A percentile compares a stretch with the other conserved stretches of the same genome.
Conservation (phyloP, 2,329 filamentous ascomycete genomes). For the Ophiosphaerella korrae region DNA sequence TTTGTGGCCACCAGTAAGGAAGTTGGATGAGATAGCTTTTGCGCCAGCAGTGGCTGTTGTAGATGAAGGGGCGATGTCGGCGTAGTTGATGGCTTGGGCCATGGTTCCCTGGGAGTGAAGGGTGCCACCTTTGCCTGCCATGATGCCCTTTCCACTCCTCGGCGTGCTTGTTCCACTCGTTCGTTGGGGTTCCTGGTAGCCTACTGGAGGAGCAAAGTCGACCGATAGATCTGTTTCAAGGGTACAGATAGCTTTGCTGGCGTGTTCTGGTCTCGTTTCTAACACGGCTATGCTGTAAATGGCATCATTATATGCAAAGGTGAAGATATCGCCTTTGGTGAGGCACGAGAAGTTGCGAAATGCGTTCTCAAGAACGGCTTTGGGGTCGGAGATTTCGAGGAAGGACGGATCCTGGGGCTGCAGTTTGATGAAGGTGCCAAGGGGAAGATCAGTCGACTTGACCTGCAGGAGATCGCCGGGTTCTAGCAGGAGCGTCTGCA, state of each 20-base stretch:
- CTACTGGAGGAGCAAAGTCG: slow-evolving; percentile 91
- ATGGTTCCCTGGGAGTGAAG: slow-evolving; percentile 88
- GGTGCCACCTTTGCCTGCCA: slow-evolving; percentile 71
- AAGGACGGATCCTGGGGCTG: slow-evolving; percentile 93
- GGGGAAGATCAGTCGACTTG: slow-evolving; percentile 89
- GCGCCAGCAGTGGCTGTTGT: slow-evolving; percentile 67
- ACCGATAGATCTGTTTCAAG: slow-evolving; percentile 96
- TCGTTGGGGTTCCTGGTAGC: slow-evolving; percentile 86
- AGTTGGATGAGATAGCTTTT: slow-evolving; percentile 73
- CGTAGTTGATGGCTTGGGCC: slow-evolving; percentile 98
- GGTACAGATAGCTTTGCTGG: slow-evolving; percentile 85
- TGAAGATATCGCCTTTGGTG: slow-evolving; percentile 92
- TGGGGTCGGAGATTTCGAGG: slow-evolving; percentile 95
- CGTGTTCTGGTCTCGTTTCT: slow-evolving; percentile 86
- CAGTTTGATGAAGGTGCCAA: slow-evolving; percentile 92
- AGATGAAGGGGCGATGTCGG: slow-evolving; percentile 80
- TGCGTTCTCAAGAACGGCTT: slow-evolving; percentile 93
- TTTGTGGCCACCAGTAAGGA: slow-evolving; percentile 78
- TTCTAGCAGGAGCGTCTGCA: slow-evolving; percentile 87
- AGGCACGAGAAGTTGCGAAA: slow-evolving; percentile 95
- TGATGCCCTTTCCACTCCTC: slow-evolving; percentile 65
- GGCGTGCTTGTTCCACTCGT: slow-evolving; percentile 86
- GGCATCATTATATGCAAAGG: slow-evolving; percentile 94
- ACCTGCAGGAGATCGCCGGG: slow-evolving; percentile 94
- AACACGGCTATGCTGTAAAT: slow-evolving; percentile 91